Percentiles rank a stretch among this genome's conserved stretches.
Evolutionary conservation across 192 early-diverging fungal species (phyloP).

Genomic region (Chytriomyces confervae): DNA sequence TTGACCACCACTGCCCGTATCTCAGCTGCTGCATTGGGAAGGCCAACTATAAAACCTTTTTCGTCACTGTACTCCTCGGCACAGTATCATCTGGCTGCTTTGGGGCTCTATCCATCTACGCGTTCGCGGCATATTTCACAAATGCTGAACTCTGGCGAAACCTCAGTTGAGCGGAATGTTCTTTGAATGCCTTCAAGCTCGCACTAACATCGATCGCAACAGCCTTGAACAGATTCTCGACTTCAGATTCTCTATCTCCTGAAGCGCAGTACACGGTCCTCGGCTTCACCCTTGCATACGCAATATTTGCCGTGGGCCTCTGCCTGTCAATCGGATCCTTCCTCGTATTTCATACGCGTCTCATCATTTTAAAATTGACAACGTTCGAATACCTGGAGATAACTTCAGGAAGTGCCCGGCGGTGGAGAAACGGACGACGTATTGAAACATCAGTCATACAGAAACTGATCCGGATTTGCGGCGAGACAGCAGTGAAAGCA

Average conservation of each 20-base stretch:
- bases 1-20: slow-evolving; percentile 60
- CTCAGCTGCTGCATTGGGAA: slow-evolving; percentile 55
- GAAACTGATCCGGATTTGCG: slow-evolving; percentile 10
- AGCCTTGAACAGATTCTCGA: neutral
- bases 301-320: neutral
- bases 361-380: slow-evolving; percentile 25
- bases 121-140: slow-evolving; percentile 45
- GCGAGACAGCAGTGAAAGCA: neutral
- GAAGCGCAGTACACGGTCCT: neutral
- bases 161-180: neutral
- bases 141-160: neutral
- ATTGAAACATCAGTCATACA: slow-evolving; percentile 18
- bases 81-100: slow-evolving; percentile 19
- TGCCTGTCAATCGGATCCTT: neutral
- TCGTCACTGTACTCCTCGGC: slow-evolving; percentile 36
- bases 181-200: neutral
- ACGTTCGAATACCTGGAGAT: slow-evolving; percentile 33
- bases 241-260: neutral
- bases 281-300: neutral
- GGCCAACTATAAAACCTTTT: slow-evolving; percentile 50
- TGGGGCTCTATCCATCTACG: slow-evolving; percentile 31
- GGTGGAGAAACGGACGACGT: slow-evolving; percentile 3
- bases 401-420: neutral
- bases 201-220: neutral
- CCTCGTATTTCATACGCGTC: slow-evolving; percentile 18